Base-by-base conservation (phyloP, 108 stramenopile species). In the Hondaea fermentalgiana region DNA sequence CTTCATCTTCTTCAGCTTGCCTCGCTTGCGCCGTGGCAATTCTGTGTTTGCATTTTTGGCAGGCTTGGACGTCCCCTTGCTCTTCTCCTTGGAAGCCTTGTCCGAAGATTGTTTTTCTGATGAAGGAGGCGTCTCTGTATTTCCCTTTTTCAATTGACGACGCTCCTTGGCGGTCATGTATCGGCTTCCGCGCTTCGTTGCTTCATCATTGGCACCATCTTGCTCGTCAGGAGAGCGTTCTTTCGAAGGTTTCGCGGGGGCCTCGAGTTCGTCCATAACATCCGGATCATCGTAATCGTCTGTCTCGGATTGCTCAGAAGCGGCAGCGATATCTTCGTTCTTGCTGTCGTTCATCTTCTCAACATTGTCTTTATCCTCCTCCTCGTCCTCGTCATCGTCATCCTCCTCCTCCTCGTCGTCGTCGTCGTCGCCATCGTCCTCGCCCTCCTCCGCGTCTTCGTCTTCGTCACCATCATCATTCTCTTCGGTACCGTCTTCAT, bases 241-340 rank as follows among this genome's bases (percentile, higher is more conserved):
- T 6, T 23, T 17, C 3, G 1, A 69, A 14, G 25, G 10, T 28
- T 28, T 69, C 42, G 64, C 64, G 4, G 64, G 59, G 10, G 64
- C 76, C 28, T 83, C 76, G 23, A 83, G 45, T 4, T 53, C 76
- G 3, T 83, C 51, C 76, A 83, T 53, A 0, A 21, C 51, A 45
- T 53, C 76, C 6, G 19, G 12, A 23, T 83, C 51, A 23, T 53
- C 23, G 51, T 23, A 12, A 16, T 47, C 28, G 76, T 93, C 44
- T 93, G 94, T 87, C 93, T 94, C 91, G 95, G 95, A 49, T 94
- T 95, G 55, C 95, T 95, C 35, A 35, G 35, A 35, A 35, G 35
- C 35, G 35, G 35, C 35, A 35, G 35, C 35, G 35, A 35, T 1
- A 35, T 35, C 35, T 35, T 35, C 35, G 35, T 35, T 35, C 35